Conservation (phyloP, 306 rosid genomes). For the Psophocarpus tetragonolobus region DNA sequence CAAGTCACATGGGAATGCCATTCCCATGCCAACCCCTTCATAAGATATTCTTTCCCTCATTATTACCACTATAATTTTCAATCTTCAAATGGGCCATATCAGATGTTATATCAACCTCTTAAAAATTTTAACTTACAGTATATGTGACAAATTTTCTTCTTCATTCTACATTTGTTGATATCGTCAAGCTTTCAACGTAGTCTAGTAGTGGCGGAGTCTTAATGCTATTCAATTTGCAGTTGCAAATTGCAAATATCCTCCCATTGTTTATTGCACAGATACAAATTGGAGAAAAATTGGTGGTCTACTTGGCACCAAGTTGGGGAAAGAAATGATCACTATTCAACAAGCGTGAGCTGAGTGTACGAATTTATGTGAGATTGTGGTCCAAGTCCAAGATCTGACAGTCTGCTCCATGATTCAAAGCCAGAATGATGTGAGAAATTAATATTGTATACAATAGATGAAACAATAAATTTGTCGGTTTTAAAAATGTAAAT, state of each 20-base stretch:
- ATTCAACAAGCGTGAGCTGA: not conserved
- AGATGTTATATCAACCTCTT: not conserved
- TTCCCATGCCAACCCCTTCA: not conserved
- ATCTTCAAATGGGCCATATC: not conserved
- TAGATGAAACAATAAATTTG: not conserved
- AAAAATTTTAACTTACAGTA: not conserved
- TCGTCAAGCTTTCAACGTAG: not conserved
- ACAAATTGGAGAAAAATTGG: not conserved
- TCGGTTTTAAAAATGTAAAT: not conserved
- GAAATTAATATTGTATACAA: not conserved
- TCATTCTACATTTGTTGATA: not conserved
- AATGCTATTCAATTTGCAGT: not conserved
- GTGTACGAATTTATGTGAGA: not conserved
- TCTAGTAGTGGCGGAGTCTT: not conserved
- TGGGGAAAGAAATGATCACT: constrained; percentile 1
- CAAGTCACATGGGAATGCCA: constrained; percentile 3
- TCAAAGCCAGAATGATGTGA: constrained; percentile 16
- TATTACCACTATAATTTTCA: not conserved
- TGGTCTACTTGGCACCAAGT: not conserved
- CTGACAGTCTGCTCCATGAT: not conserved
- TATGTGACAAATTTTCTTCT: not conserved
- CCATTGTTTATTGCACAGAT: not conserved
- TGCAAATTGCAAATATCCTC: not conserved
- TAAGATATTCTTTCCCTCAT: not conserved
- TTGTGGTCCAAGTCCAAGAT: constrained; percentile 29